Conservation (phyloP, 2,329 filamentous ascomycete species). For the Cercospora citrullina region DNA sequence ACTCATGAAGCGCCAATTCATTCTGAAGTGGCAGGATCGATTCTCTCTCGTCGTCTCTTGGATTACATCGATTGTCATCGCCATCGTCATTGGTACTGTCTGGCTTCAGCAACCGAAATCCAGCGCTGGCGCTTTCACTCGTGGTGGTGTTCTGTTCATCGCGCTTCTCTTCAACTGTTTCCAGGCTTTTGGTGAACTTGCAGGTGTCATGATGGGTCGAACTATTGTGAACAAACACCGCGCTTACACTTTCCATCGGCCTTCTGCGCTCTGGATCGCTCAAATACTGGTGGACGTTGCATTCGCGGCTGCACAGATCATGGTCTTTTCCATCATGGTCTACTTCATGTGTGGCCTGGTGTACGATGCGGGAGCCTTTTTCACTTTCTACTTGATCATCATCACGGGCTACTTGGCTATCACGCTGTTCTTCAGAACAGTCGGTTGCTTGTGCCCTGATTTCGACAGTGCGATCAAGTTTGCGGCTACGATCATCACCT, state of each 20-base stretch:
- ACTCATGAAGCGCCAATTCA: conserved; percentile 78
- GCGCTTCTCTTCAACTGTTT: conserved; percentile 84
- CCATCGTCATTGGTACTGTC: conserved; percentile 76
- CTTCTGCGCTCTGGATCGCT: conserved; percentile 78
- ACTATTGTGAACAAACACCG: conserved; percentile 82
- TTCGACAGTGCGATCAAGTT: conserved; percentile 84
- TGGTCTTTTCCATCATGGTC: conserved; percentile 71
- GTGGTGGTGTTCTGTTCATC: conserved; percentile 79
- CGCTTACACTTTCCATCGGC: conserved; percentile 78
- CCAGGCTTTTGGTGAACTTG: conserved; percentile 77
- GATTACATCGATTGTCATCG: conserved; percentile 69
- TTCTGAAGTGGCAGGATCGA: conserved; percentile 82
- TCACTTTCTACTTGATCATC: conserved; percentile 65
- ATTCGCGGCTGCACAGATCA: conserved; percentile 69
- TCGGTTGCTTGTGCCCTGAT: conserved; percentile 73
- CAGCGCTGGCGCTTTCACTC: conserved; percentile 71
- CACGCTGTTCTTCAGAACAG: conserved; percentile 74
- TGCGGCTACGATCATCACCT: conserved; percentile 73
- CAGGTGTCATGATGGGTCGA: conserved; percentile 71
- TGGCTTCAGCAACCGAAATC: conserved; percentile 69
- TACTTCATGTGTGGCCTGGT: conserved; percentile 76
- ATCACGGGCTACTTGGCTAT: conserved; percentile 53
- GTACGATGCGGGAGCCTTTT: conserved; percentile 72
- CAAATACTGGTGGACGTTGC: conserved; percentile 74
- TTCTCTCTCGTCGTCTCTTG: conserved; percentile 74